Percentiles rank a stretch among this genome's conserved stretches.
phyloP scores from a whole-genome alignment of 2,329 filamentous ascomycete genomes.

The Ceratocystis ficicola region DNA sequence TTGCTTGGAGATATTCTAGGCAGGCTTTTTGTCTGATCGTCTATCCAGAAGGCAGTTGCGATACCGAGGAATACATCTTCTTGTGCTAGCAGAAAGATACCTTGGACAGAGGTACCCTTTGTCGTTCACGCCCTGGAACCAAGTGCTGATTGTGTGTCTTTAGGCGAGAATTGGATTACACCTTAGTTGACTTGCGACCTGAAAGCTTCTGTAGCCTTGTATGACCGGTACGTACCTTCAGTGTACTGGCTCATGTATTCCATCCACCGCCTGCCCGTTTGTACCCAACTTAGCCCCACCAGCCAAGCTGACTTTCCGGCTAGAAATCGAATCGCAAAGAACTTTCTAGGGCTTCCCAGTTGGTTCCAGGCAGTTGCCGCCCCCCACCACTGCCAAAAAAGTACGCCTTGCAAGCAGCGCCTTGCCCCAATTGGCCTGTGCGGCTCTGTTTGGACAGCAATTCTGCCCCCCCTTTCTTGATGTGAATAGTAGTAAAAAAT shows the following conservation, averaged over 20 bases:
- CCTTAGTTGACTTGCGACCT: background rate
- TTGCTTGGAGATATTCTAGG: background rate
- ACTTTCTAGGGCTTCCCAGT: conserved; percentile 18
- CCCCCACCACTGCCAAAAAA: background rate
- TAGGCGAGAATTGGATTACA: background rate
- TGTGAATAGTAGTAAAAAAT: background rate
- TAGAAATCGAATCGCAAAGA: conserved; percentile 21
- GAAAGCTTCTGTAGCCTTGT: too few relatives aligned
- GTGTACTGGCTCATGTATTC: background rate
- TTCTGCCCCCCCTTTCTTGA: background rate
- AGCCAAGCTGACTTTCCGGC: conserved; percentile 8
- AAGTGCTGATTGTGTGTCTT: background rate
- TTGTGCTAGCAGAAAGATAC: background rate
- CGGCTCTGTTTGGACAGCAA: background rate
- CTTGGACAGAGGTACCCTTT: background rate
- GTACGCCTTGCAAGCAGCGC: background rate
- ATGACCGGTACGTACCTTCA: too few relatives aligned
- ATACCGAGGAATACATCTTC: background rate
- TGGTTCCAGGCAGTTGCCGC: conserved; percentile 3
- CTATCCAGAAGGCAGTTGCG: background rate
- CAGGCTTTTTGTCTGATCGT: background rate
- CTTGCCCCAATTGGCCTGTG: background rate
- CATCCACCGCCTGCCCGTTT: conserved; percentile 5
- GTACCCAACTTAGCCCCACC: conserved; percentile 19
- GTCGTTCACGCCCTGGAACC: background rate